Conservation (phyloP, 177 flowering plant genomes). For the Telopea speciosissima region DNA sequence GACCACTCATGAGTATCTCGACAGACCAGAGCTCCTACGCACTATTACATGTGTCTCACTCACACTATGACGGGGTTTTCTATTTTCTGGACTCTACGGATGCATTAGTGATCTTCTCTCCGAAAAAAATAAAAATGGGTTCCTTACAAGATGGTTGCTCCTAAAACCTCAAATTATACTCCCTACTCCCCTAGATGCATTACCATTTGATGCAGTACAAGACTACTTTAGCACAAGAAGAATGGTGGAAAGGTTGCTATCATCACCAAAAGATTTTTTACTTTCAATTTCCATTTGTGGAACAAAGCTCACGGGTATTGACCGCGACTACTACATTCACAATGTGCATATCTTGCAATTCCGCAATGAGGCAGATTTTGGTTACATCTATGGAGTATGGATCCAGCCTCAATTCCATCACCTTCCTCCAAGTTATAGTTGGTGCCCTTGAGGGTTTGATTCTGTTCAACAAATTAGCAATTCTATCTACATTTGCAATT, state of each 20-base stretch:
- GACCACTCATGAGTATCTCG: neutral
- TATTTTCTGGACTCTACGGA: constrained; percentile 2
- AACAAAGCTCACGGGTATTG: neutral
- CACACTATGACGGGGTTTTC: constrained; percentile 5
- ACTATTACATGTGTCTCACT: constrained; percentile 3
- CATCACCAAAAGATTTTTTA: too few species aligned
- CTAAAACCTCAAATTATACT: too few species aligned
- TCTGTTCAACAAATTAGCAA: too few species aligned
- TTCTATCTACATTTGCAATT: too few species aligned
- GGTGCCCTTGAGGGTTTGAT: neutral
- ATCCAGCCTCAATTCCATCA: constrained; percentile 17
- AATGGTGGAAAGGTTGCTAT: neutral
- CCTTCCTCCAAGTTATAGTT: constrained; percentile 5
- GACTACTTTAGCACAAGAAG: neutral
- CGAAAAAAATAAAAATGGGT: neutral
- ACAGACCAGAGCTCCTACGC: neutral
- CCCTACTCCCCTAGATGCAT: too few species aligned
- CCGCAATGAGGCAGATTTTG: neutral
- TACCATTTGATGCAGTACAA: neutral
- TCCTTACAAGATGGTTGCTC: neutral
- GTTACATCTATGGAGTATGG: constrained; percentile 19
- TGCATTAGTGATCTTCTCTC: neutral
- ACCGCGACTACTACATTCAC: neutral
- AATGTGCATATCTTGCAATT: constrained; percentile 1
- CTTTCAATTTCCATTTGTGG: constrained; percentile 19